phyloP scores from a whole-genome alignment of 192 early-diverging fungal species.

The Linnemannia hyalina region DNA sequence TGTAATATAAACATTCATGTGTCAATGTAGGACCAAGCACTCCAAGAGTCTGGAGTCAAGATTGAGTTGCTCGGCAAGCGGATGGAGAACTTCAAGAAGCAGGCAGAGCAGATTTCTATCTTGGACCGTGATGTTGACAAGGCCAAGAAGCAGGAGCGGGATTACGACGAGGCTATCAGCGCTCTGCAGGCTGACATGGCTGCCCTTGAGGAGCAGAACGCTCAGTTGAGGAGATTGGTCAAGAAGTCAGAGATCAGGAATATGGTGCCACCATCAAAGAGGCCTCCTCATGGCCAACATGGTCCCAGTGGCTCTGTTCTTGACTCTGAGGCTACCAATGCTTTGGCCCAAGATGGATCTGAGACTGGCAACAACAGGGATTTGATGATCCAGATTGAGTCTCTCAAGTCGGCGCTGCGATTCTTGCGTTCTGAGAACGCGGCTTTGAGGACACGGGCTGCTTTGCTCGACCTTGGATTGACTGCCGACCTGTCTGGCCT shows the following conservation, averaged over 20 bases:
- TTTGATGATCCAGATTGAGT: conserved; percentile 67
- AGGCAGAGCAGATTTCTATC: conserved; percentile 71
- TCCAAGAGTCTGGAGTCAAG: conserved; percentile 82
- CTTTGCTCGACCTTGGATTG: conserved; percentile 58
- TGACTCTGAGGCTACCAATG: conserved; percentile 32
- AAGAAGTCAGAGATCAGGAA: conserved; percentile 52
- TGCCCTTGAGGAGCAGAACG: conserved; percentile 75
- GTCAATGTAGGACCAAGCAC: conserved; percentile 72
- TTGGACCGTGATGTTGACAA: conserved; percentile 73
- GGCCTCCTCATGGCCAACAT: conserved; percentile 11
- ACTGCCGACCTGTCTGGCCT: conserved; percentile 42
- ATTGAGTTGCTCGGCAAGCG: conserved; percentile 89
- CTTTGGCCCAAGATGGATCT: conserved; percentile 15
- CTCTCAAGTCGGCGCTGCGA: conserved; percentile 80
- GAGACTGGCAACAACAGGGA: conserved; percentile 29
- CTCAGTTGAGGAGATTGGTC: conserved; percentile 58
- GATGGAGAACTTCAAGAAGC: conserved; percentile 74
- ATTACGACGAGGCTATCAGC: conserved; percentile 81
- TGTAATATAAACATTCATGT: too few species aligned
- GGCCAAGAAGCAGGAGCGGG: conserved; percentile 70
- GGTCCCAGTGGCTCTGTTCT: conserved; percentile 19
- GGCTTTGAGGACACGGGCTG: conserved; percentile 75
- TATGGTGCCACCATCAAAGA: conserved; percentile 7
- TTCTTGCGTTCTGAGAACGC: conserved; percentile 88
- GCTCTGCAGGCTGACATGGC: conserved; percentile 79